These are phyloP conservation scores for Plasmodium ovale DNA, from an alignment of 169 alveolate species.

Conservation along the genomic window DNA sequence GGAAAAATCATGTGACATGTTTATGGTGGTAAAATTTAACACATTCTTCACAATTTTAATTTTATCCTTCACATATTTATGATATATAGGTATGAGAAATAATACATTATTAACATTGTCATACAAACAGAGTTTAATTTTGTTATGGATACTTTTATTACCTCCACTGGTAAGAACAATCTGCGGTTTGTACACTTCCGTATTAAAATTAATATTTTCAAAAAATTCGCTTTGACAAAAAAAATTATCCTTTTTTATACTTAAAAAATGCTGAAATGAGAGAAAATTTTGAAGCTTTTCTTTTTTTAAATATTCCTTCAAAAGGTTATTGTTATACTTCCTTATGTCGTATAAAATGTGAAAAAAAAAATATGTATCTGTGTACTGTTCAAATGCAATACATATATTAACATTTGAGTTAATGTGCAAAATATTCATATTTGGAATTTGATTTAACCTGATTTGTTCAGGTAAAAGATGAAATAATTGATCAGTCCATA, in stretches of 20 bases:
- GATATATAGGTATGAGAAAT: constrained; percentile 71
- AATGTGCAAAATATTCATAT: constrained; percentile 70
- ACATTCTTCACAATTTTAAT: constrained; percentile 70
- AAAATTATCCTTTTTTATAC: constrained; percentile 30
- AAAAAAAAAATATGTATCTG: constrained; percentile 64
- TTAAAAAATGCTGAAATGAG: constrained; percentile 57
- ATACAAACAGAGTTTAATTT: constrained; percentile 71
- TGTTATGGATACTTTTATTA: constrained; percentile 42
- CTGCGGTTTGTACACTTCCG: constrained; percentile 50
- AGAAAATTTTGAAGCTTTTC: constrained; percentile 47
- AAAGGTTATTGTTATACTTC: constrained; percentile 29
- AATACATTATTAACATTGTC: constrained; percentile 71
- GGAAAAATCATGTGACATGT: constrained; percentile 28
- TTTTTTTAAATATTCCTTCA: constrained; percentile 31
- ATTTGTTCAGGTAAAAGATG: constrained; percentile 10
- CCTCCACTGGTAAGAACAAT: constrained; percentile 62
- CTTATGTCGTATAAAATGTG: constrained; percentile 40
- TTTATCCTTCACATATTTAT: constrained; percentile 68
- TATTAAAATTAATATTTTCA: constrained; percentile 64
- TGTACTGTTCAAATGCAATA: constrained; percentile 48
- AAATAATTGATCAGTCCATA: constrained; percentile 46
- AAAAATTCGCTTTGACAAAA: not conserved
- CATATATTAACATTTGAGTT: constrained; percentile 53
- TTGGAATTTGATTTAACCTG: constrained; percentile 33
- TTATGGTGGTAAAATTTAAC: constrained; percentile 47